phyloP scores from a whole-genome alignment of 2,329 filamentous ascomycete genomes.

The Venturia asperata region DNA sequence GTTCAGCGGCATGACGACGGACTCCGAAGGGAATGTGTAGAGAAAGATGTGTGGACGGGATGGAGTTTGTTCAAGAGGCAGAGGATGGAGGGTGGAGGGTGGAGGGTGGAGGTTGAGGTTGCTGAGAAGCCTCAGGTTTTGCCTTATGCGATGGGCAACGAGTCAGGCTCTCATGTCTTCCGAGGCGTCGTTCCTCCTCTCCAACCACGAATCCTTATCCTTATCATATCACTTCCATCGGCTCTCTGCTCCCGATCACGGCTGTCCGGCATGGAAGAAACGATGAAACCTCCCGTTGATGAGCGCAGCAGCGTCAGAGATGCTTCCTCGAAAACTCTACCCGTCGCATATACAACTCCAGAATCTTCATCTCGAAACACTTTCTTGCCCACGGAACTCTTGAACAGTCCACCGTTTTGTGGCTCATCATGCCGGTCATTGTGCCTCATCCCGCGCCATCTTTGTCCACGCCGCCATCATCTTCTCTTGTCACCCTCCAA shows the following conservation, averaged over 20 bases:
- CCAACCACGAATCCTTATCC: not conserved
- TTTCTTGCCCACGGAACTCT: too few species aligned
- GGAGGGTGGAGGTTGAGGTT: too few species aligned
- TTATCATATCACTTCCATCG: not conserved
- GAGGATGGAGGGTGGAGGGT: too few species aligned
- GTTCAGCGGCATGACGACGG: not conserved
- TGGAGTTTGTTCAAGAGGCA: too few species aligned
- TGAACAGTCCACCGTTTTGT: too few species aligned
- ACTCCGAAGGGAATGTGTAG: not conserved
- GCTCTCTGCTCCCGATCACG: not conserved
- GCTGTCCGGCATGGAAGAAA: not conserved
- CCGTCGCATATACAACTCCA: too few species aligned
- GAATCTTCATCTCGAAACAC: too few species aligned
- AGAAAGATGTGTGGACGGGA: not conserved
- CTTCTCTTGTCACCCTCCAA: not conserved
- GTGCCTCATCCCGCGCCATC: not conserved
- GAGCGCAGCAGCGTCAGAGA: not conserved
- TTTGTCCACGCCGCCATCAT: not conserved
- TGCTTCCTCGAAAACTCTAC: not conserved
- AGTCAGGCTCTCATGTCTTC: not conserved
- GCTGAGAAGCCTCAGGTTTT: too few species aligned
- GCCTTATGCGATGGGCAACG: not conserved
- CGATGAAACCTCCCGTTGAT: not conserved
- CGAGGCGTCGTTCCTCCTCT: not conserved
- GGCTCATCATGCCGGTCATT: not conserved